Evolutionary conservation across 441 rosid species (phyloP).

Genomic region (Biscutella laevigata): DNA sequence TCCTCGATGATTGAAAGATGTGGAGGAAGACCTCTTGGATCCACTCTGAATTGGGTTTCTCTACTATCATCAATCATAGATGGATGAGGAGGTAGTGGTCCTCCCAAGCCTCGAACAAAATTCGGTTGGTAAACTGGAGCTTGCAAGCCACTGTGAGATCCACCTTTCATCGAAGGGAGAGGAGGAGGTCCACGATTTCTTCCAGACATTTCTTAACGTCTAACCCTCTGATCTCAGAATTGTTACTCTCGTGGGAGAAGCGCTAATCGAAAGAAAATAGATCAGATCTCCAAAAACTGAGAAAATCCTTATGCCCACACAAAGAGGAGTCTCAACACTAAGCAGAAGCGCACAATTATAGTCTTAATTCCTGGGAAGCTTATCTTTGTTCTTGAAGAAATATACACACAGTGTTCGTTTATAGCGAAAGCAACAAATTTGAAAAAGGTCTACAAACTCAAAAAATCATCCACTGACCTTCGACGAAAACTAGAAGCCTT

Average conservation of each 20-base stretch:
- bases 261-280: not conserved
- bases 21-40: conserved; percentile 53
- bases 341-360: not conserved
- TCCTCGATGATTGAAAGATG: conserved; percentile 67
- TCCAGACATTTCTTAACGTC: conserved; percentile 46
- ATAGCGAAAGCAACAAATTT: not conserved
- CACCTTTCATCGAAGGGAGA: conserved; percentile 47
- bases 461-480: conserved; percentile 18
- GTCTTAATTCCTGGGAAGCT: not conserved
- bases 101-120: conserved; percentile 42
- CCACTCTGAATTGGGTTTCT: conserved; percentile 52
- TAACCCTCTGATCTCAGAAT: not conserved
- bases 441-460: not conserved
- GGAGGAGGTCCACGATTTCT: conserved; percentile 69
- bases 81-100: conserved; percentile 43
- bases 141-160: conserved; percentile 41
- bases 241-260: not conserved
- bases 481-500: not conserved
- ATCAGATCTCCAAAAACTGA: not conserved
- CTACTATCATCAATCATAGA: conserved; percentile 56
- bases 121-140: conserved; percentile 43
- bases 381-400: too few species aligned
- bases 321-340: not conserved
- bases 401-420: too few species aligned
- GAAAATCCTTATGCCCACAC: not conserved